phyloP scores from a whole-genome alignment of 2,329 filamentous ascomycete genomes.

The Xylariaceae sp. region DNA sequence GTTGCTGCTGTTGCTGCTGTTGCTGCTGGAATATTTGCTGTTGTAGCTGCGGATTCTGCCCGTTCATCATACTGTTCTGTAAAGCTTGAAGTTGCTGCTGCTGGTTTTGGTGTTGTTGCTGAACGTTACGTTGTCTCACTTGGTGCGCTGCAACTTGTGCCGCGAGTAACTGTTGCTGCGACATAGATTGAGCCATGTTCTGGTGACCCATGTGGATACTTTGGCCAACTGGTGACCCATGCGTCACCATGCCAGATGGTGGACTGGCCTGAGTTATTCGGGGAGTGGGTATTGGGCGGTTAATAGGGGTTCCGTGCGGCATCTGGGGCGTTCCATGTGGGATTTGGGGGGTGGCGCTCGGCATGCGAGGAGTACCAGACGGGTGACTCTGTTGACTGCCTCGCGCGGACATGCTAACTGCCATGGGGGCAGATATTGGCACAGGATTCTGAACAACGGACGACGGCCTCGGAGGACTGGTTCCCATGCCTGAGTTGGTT shows the following conservation, averaged over 20 bases:
- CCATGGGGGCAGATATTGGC: slow-evolving; percentile 56
- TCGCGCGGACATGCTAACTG: slow-evolving; percentile 59
- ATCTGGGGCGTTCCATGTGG: slow-evolving; percentile 56
- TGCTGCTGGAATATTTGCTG: slow-evolving; percentile 31
- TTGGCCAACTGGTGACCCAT: slow-evolving; percentile 52
- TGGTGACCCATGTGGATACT: slow-evolving; percentile 52
- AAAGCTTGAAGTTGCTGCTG: slow-evolving; percentile 31
- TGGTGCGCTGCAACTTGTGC: slow-evolving; percentile 43
- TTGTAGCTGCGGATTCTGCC: slow-evolving; percentile 36
- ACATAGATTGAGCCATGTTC: slow-evolving; percentile 26
- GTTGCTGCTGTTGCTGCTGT: slow-evolving; percentile 36
- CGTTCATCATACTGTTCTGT: slow-evolving; percentile 33
- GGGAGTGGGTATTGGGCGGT: slow-evolving; percentile 50
- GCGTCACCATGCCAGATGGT: slow-evolving; percentile 55
- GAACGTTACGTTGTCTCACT: slow-evolving; percentile 14
- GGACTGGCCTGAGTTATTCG: slow-evolving; percentile 61
- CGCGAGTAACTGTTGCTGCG: slow-evolving; percentile 39
- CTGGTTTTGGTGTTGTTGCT: slow-evolving; percentile 29
- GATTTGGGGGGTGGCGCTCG: slow-evolving; percentile 58
- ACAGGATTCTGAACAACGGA: slow-evolving; percentile 60
- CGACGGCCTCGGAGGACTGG: slow-evolving; percentile 61
- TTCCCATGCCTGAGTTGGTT: slow-evolving; percentile 63
- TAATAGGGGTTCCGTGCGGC: slow-evolving; percentile 57
- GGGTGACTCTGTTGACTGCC: slow-evolving; percentile 64
- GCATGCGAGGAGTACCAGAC: slow-evolving; percentile 60